Evolutionary conservation across 805 yeast species (phyloP), one percentile per base, ranked within the genome.

Genomic region (Saturnispora diversa): DNA sequence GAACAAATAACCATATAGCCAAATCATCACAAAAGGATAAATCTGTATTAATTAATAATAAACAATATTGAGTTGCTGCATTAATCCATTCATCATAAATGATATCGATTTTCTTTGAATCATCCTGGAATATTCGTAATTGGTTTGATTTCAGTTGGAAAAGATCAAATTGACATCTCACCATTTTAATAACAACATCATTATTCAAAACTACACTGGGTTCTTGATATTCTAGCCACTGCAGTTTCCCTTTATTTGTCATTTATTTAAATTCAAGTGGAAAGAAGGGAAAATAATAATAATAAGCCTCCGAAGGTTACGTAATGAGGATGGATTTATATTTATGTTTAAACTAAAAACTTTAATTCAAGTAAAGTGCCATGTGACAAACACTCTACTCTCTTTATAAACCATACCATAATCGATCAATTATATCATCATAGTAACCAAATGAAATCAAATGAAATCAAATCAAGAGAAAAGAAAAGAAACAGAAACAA

Each of bases 11-110:
- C 29, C 26, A 29, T 10, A 29, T 6, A 19, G 40, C 40, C n/a
- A 37, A 37, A 37, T 37, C 40, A n/a, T 37, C 40, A 28, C 40
- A 28, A 12, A 25, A 37, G 16, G 40, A 37, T 29, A 37, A 15
- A 29, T 37, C 34, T n/a, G 23, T 31, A 23, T 27, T 21, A n/a
- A 23, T 11, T 6, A 37, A 15, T 11, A 29, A 15, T 6, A 13
- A 19, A 29, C 33, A 21, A 11, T 37, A 30, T 17, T 29, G 27
- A 8, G 13, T 23, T 16, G 28, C 40, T 2, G 26, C 34, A 16
- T 29, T 37, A 10, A 22, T 22, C 34, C 29, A 37, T 13, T 37
- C 40, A 12, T 25, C 35, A 7, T 12, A 19, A 10, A 35, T 17
- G 16, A 17, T 25, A n/a, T 17, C 31, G 12, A 25, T 6, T 27